These are phyloP conservation scores for Allium fistulosum DNA, from an alignment of 106 monocot species.

Conservation along the genomic window DNA sequence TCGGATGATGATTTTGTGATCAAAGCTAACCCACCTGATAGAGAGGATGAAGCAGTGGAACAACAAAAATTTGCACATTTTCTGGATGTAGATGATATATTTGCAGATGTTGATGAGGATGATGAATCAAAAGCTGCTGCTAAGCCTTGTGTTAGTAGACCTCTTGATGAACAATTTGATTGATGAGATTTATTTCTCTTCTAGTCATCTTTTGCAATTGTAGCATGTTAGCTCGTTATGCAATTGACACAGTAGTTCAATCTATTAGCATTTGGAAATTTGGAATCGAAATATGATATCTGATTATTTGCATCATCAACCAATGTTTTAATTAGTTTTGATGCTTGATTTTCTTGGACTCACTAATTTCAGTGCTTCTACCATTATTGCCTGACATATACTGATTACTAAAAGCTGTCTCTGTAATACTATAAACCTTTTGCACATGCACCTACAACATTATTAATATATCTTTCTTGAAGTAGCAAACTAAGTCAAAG, in stretches of 20 bases:
- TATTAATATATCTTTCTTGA: too few relatives aligned
- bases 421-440: too few relatives aligned
- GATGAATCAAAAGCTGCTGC: conserved; percentile 15
- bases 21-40: conserved; percentile 50
- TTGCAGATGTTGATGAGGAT: conserved; percentile 2
- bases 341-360: too few relatives aligned
- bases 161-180: conserved; percentile 82
- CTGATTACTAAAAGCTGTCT: too few relatives aligned
- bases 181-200: conserved; percentile 33
- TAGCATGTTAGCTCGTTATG: neutral
- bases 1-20: conserved; percentile 91
- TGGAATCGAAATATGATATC: neutral
- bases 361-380: too few relatives aligned
- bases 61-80: neutral
- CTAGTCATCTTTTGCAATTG: neutral
- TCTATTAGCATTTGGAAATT: neutral
- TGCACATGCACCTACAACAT: too few relatives aligned
- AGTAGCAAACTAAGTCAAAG: too few relatives aligned
- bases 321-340: too few relatives aligned
- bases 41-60: conserved; percentile 14
- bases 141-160: conserved; percentile 41
- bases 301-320: neutral
- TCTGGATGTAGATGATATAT: conserved; percentile 4
- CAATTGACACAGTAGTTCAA: neutral
- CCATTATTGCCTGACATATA: too few relatives aligned